Evolutionary conservation across 2,329 filamentous ascomycete genomes (phyloP).

Genomic region (Aspergillus pseudotamarii): DNA sequence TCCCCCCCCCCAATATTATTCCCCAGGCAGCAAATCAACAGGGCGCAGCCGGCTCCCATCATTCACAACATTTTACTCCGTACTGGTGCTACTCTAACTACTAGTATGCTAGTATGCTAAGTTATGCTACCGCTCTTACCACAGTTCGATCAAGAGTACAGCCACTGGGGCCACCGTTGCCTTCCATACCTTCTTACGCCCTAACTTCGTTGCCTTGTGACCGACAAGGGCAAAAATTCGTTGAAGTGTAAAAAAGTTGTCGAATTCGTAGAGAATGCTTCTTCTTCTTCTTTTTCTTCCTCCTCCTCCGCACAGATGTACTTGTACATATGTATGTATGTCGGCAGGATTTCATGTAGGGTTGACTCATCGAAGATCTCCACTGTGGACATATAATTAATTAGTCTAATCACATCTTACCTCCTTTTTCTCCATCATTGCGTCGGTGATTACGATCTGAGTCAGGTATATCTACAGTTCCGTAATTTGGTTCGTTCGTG

Average conservation of each 20-base stretch:
- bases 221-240: background rate
- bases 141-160: conserved; percentile 10
- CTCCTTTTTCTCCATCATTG: background rate
- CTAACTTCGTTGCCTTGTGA: background rate
- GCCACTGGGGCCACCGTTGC: conserved; percentile 6
- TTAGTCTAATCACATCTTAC: background rate
- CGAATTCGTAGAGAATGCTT: no score
- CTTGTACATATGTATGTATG: background rate
- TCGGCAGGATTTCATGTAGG: background rate
- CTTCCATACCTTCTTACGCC: background rate
- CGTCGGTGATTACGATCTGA: background rate
- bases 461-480: background rate
- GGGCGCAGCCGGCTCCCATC: no score
- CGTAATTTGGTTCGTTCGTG: background rate
- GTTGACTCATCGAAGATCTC: background rate
- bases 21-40: conserved; percentile 15
- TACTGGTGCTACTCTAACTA: no score
- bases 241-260: no score
- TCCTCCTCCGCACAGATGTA: background rate
- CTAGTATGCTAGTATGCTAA: background rate
- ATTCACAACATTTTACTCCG: no score
- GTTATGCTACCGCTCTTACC: background rate
- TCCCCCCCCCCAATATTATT: background rate
- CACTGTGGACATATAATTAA: background rate
- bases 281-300: no score